Evolutionary conservation across 2,329 filamentous ascomycete species (phyloP), one percentile per base, ranked within the genome.

Genomic region (Aureobasidium sp.): DNA sequence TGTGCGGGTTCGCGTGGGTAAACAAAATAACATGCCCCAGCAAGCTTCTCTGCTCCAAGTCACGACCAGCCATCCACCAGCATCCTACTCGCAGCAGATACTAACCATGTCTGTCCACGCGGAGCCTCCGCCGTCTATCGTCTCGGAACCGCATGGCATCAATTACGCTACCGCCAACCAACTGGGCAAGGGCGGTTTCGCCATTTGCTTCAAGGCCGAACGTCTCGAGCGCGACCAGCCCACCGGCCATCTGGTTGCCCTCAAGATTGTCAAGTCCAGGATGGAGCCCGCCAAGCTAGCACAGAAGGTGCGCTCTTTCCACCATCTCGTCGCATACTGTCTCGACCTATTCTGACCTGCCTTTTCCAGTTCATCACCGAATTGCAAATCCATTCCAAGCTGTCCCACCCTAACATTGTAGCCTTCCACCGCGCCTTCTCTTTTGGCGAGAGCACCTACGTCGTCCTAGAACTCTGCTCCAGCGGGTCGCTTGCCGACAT

Each of bases 401-500:
- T 99, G 86, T 87, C 87, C 63, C 94, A 99, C 72, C 89, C 89
- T 59, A 96, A 97, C 74, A 93, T 99, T 67, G 94, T 99, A 66
- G 89, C 93, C 69, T 99, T 99, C 74, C 86, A 96, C 70, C 87
- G 93, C 68, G 94, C 94, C 37, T 99, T 99, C 73, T 89, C 92
- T 14, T 96, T 92, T 74, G 83, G 91, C 67, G 87, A 85, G 66
- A 92, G 87, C 73, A 97, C 94, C 63, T 99, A 96, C 70, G 89
- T 99, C 53, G 89, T 97, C 51, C 82, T 99, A 31, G 93, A 99
- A 73, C 80, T 99, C 48, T 99, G 94, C 74, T 88, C 91, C 59
- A 97, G 97, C 72, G 94, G 94, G 49, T 97, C 92, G 22, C 84
- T 99, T 20, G 96, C 96, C 86, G 94, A 97, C 72, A 96, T 97